These are phyloP conservation scores for Friedmanniomyces endolithicus DNA, from an alignment of 495 filamentous ascomycete species.

Conservation along the genomic window DNA sequence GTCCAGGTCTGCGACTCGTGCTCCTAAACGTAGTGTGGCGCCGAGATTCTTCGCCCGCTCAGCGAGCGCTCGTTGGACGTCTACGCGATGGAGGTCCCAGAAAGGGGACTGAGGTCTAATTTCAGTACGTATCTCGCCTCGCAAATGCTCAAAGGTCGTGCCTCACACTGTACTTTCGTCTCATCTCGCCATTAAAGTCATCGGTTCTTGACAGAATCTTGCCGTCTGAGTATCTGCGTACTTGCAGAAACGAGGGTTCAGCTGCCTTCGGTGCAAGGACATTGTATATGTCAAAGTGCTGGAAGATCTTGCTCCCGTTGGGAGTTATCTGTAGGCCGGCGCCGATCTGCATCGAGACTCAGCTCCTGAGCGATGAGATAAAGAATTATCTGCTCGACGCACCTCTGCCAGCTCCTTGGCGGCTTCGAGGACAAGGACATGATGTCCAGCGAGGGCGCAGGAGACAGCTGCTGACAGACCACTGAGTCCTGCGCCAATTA, in stretches of 20 bases:
- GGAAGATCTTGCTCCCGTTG: conserved; percentile 27
- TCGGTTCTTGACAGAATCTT: conserved; percentile 23
- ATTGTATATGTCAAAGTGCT: conserved; percentile 24
- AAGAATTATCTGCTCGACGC: conserved; percentile 18
- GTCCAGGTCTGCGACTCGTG: conserved; percentile 20
- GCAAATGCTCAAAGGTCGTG: neutral
- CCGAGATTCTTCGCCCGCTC: conserved; percentile 24
- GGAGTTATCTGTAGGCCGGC: conserved; percentile 32
- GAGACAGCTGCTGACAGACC: conserved; percentile 55
- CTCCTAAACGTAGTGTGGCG: conserved; percentile 16
- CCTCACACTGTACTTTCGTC: conserved; percentile 19
- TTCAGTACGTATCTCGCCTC: neutral
- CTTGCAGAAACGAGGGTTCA: conserved; percentile 17
- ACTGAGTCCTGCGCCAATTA: conserved; percentile 57
- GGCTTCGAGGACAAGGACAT: conserved; percentile 49
- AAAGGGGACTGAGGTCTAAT: conserved; percentile 15
- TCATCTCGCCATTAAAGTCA: conserved; percentile 21
- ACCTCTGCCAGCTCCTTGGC: conserved; percentile 49
- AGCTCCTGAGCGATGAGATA: neutral
- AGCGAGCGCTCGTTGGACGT: conserved; percentile 24
- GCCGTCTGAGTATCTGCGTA: conserved; percentile 24
- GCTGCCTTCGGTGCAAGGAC: conserved; percentile 19
- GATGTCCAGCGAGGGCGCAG: conserved; percentile 46
- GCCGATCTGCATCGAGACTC: conserved; percentile 19
- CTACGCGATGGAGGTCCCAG: conserved; percentile 27